phyloP scores from a whole-genome alignment of 1,284 basidiomycete genomes.

The Sanguinoderma infundibulare region DNA sequence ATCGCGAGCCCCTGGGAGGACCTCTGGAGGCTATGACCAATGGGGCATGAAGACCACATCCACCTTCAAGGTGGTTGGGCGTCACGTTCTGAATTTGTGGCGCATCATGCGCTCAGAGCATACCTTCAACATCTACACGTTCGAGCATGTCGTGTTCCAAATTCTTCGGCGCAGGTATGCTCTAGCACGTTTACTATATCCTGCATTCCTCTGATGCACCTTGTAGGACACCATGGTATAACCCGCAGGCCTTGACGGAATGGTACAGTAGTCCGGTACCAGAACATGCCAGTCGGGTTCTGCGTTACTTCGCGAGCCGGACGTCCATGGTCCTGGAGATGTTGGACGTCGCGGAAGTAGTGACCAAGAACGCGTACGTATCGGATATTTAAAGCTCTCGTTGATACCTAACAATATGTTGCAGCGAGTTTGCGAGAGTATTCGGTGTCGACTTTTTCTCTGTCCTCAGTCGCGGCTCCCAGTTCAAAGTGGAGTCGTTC shows the following conservation, averaged over 20 bases:
- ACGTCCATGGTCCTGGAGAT: constrained; percentile 76
- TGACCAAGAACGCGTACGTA: constrained; percentile 88
- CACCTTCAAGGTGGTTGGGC: constrained; percentile 84
- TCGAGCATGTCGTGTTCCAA: constrained; percentile 91
- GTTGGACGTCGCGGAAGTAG: constrained; percentile 78
- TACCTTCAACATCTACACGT: constrained; percentile 80
- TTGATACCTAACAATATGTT: neutral
- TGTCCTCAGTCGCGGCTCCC: constrained; percentile 92
- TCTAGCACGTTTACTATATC: neutral
- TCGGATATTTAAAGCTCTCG: neutral
- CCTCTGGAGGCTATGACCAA: constrained; percentile 53
- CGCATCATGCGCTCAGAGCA: constrained; percentile 89
- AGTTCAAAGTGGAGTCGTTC: constrained; percentile 99
- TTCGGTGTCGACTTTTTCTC: constrained; percentile 98
- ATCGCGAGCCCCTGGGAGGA: constrained; percentile 63
- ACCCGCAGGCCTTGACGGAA: constrained; percentile 64
- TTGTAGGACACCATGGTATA: constrained; percentile 79
- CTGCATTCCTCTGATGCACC: neutral
- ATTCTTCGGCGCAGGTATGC: constrained; percentile 72
- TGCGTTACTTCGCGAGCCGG: constrained; percentile 69
- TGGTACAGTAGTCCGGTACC: constrained; percentile 74
- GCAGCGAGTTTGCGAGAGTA: constrained; percentile 93
- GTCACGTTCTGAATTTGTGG: constrained; percentile 95
- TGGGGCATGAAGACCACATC: constrained; percentile 84
- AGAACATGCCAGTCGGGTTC: constrained; percentile 54